Percentiles rank a stretch among this genome's conserved stretches.
phyloP scores from a whole-genome alignment of 2,329 filamentous ascomycete genomes.

The Colletotrichum orbiculare region DNA sequence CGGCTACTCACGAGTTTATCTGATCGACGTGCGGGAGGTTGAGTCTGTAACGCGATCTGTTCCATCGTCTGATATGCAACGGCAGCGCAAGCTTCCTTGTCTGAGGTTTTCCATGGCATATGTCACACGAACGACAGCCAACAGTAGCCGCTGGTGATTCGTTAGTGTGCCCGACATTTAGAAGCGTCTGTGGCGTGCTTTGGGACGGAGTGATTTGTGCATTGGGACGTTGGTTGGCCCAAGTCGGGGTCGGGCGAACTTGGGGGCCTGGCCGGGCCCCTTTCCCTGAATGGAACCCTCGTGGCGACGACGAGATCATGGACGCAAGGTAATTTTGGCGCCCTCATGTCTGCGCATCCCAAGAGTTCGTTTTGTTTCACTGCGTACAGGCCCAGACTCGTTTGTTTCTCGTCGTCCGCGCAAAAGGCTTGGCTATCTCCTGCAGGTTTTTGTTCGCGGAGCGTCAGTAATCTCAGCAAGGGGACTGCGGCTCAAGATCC shows the following conservation, averaged over 20 bases:
- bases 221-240: background rate
- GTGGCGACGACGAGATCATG: constrained; percentile 16
- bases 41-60: constrained; percentile 37
- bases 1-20: constrained; percentile 32
- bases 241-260: constrained; percentile 33
- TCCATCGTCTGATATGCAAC: constrained; percentile 37
- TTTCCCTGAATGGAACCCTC: constrained; percentile 13
- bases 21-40: constrained; percentile 35
- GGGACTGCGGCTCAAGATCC: constrained; percentile 8
- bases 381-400: constrained; percentile 23
- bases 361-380: constrained; percentile 37
- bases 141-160: constrained; percentile 8
- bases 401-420: constrained; percentile 21
- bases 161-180: constrained; percentile 1
- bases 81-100: constrained; percentile 32
- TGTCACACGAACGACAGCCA: constrained; percentile 34
- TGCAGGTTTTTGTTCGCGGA: constrained; percentile 5
- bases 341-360: constrained; percentile 1
- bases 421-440: constrained; percentile 4
- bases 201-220: constrained; percentile 17
- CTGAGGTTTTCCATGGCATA: constrained; percentile 35
- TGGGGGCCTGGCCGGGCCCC: constrained; percentile 9
- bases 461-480: background rate
- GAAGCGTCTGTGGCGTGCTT: constrained; percentile 2
- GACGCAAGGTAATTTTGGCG: constrained; percentile 2